Conservation (phyloP, 2,329 filamentous ascomycete species). For the Alternaria infectoria region DNA sequence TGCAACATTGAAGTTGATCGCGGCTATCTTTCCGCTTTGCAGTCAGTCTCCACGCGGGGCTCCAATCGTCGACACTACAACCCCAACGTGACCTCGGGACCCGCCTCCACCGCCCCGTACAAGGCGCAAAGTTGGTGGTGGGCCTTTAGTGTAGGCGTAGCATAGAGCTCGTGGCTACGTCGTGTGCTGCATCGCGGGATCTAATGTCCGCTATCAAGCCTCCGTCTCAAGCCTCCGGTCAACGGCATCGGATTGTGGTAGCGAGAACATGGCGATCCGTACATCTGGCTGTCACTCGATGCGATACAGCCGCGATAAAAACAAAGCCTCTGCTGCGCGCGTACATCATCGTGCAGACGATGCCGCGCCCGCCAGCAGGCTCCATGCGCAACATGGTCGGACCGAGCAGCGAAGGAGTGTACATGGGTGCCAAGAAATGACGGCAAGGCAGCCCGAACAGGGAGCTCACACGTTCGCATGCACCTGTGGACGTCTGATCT, state of each 20-base stretch:
- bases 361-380: not conserved
- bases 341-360: constrained; percentile 16
- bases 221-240: not conserved
- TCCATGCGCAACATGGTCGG: constrained; percentile 9
- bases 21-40: constrained; percentile 8
- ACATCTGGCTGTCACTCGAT: not conserved
- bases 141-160: not conserved
- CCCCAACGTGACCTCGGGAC: constrained; percentile 2
- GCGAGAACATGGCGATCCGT: not conserved
- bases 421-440: constrained; percentile 5
- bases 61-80: constrained; percentile 5
- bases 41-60: constrained; percentile 6
- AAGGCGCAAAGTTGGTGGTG: not conserved
- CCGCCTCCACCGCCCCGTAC: constrained; percentile 5
- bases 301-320: not conserved
- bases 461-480: constrained; percentile 22
- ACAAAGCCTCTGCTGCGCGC: not conserved
- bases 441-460: constrained; percentile 13
- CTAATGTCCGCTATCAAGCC: not conserved
- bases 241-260: not conserved
- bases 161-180: not conserved
- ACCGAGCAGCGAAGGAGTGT: constrained; percentile 8
- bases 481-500: constrained; percentile 29
- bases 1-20: not conserved
- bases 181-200: not conserved